Evolutionary conservation across 2,329 filamentous ascomycete genomes (phyloP).

Genomic region (Blastomyces emzantsi): DNA sequence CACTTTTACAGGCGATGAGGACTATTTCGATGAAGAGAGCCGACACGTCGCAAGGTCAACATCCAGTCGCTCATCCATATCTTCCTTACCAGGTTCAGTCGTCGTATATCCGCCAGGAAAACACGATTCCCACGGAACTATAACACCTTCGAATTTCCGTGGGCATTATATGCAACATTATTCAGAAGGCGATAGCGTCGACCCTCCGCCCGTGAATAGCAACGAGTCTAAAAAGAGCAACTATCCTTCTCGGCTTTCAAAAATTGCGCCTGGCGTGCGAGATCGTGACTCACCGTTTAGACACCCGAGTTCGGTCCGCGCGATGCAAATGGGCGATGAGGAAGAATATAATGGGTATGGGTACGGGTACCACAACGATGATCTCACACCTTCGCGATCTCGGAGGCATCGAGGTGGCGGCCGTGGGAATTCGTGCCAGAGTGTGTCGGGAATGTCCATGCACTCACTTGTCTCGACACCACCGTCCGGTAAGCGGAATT

Average conservation of each 20-base stretch:
- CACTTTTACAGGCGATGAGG: conserved; percentile 12
- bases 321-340: conserved; percentile 28
- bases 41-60: conserved; percentile 22
- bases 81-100: conserved; percentile 34
- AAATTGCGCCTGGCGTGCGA: conserved; percentile 23
- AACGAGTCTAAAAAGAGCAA: conserved; percentile 16
- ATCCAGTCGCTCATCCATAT: conserved; percentile 36
- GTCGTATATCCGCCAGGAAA: conserved; percentile 26
- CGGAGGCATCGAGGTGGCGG: conserved; percentile 16
- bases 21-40: conserved; percentile 23
- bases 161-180: conserved; percentile 17
- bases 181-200: conserved; percentile 1
- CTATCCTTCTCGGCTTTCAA: conserved; percentile 16
- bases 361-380: conserved; percentile 25
- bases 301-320: conserved; percentile 38
- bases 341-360: conserved; percentile 25
- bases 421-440: conserved; percentile 14
- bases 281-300: conserved; percentile 34
- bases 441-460: conserved; percentile 25
- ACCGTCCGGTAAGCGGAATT: conserved; percentile 28
- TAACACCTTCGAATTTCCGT: conserved; percentile 15
- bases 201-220: neutral
- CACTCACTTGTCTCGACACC: conserved; percentile 28
- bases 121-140: conserved; percentile 16
- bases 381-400: conserved; percentile 30